Evolutionary conservation across 192 early-diverging fungal genomes (phyloP).

Genomic region (Spizellomyces sp.): DNA sequence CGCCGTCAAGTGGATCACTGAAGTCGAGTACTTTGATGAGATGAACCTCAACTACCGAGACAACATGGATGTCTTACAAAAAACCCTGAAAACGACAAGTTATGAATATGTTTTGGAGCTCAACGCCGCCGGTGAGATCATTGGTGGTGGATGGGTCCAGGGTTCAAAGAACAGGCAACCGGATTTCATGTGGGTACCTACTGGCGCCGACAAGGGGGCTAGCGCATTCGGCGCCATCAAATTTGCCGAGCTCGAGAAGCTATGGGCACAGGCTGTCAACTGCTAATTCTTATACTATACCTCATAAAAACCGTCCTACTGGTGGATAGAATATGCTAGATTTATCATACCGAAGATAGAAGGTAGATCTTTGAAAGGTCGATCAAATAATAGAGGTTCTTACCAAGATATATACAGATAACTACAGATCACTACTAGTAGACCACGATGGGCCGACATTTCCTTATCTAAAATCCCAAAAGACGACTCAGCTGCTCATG

Average conservation of each 20-base stretch:
- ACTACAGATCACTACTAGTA: too few relatives aligned
- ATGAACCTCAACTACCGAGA: conserved; percentile 3
- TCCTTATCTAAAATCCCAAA: not conserved
- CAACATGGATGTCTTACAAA: not conserved
- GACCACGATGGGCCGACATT: too few relatives aligned
- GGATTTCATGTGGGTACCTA: conserved; percentile 14
- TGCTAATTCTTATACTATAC: too few relatives aligned
- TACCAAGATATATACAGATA: too few relatives aligned
- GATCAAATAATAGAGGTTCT: too few relatives aligned
- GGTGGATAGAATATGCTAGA: too few relatives aligned
- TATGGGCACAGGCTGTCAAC: not conserved
- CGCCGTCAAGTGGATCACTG: conserved; percentile 8
- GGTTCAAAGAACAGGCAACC: conserved; percentile 12
- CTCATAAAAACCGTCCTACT: too few relatives aligned
- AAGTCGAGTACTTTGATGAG: not conserved
- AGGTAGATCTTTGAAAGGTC: too few relatives aligned
- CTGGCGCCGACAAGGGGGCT: not conserved
- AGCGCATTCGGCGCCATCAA: conserved; percentile 1
- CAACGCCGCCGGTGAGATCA: conserved; percentile 1
- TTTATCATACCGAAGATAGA: too few relatives aligned
- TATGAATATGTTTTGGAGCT: conserved; percentile 8
- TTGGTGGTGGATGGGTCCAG: conserved; percentile 4
- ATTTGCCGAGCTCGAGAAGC: not conserved
- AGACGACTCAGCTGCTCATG: not conserved
- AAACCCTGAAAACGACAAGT: not conserved